Evolutionary conservation across 2,329 filamentous ascomycete genomes (phyloP).

Genomic region (Lojkania enalia): DNA sequence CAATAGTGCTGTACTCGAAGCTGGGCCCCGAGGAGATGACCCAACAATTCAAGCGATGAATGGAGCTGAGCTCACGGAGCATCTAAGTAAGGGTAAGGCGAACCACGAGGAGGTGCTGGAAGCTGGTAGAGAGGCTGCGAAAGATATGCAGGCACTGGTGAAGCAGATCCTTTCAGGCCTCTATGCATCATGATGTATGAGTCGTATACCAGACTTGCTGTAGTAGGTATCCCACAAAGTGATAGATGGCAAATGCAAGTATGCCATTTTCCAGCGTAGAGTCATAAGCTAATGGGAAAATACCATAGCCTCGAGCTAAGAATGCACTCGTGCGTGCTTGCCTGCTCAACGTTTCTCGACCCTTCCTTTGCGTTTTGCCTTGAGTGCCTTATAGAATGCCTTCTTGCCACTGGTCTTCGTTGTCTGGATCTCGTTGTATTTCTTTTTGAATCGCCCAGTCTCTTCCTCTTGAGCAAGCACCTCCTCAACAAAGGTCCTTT

Average conservation of each 20-base stretch:
- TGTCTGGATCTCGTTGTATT: slow-evolving; percentile 83
- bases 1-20: slow-evolving; percentile 64
- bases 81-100: slow-evolving; percentile 62
- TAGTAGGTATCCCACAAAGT: too few relatives aligned
- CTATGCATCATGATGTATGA: slow-evolving; percentile 23
- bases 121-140: slow-evolving; percentile 61
- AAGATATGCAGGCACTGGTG: slow-evolving; percentile 62
- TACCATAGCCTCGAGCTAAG: too few relatives aligned
- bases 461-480: slow-evolving; percentile 69
- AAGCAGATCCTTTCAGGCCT: slow-evolving; percentile 51
- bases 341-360: slow-evolving; percentile 44
- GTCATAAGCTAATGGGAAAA: too few relatives aligned
- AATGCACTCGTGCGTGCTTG: too few relatives aligned
- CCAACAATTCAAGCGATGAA: slow-evolving; percentile 55
- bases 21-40: slow-evolving; percentile 62
- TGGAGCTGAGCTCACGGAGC: slow-evolving; percentile 55
- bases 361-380: slow-evolving; percentile 57
- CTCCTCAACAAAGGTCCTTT: slow-evolving; percentile 84
- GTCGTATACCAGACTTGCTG: background rate
- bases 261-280: too few relatives aligned
- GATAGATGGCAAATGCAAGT: too few relatives aligned
- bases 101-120: slow-evolving; percentile 69
- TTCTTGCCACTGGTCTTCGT: slow-evolving; percentile 88
- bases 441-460: slow-evolving; percentile 76
- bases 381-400: slow-evolving; percentile 80